A percentile compares a stretch with the other conserved stretches of the same genome.
Evolutionary conservation across 345 rosid species (phyloP).

Genomic region (Populus pruinosa): DNA sequence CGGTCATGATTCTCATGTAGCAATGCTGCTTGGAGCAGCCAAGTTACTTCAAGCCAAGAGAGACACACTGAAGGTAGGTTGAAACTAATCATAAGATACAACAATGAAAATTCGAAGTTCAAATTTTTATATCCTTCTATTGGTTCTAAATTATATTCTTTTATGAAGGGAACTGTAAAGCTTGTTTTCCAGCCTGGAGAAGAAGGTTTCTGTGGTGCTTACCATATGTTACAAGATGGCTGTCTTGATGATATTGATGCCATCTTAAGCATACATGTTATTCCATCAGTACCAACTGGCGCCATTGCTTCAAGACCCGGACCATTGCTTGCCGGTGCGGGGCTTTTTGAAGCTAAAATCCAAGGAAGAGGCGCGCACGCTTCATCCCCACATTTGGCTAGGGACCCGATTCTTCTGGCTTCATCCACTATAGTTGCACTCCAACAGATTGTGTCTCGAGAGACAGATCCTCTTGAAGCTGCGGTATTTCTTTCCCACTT

Average conservation of each 20-base stretch:
- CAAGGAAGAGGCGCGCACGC: conserved; percentile 73
- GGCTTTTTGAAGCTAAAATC: conserved; percentile 48
- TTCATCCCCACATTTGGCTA: conserved; percentile 47
- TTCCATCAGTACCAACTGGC: conserved; percentile 48
- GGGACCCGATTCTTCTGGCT: conserved; percentile 66
- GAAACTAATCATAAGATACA: not conserved
- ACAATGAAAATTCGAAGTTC: not conserved
- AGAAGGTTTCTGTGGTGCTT: conserved; percentile 69
- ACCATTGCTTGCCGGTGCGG: conserved; percentile 59
- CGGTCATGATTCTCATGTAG: conserved; percentile 72
- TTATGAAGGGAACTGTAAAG: conserved; percentile 57
- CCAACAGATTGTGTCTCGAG: conserved; percentile 71
- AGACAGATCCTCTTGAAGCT: conserved; percentile 61
- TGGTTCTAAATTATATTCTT: not conserved
- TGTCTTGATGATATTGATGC: conserved; percentile 54
- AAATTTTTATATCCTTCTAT: not conserved
- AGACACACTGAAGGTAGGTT: conserved; percentile 46
- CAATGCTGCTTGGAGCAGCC: conserved; percentile 82
- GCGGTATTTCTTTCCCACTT: conserved; percentile 35
- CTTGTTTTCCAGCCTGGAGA: conserved; percentile 85
- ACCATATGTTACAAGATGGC: conserved; percentile 60
- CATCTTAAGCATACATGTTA: conserved; percentile 54
- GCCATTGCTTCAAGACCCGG: conserved; percentile 58
- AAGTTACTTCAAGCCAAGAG: conserved; percentile 49
- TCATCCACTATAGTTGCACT: conserved; percentile 57